Conservation (phyloP, 176 grass and related monocot genomes). For the Rhynchospora pubera region DNA sequence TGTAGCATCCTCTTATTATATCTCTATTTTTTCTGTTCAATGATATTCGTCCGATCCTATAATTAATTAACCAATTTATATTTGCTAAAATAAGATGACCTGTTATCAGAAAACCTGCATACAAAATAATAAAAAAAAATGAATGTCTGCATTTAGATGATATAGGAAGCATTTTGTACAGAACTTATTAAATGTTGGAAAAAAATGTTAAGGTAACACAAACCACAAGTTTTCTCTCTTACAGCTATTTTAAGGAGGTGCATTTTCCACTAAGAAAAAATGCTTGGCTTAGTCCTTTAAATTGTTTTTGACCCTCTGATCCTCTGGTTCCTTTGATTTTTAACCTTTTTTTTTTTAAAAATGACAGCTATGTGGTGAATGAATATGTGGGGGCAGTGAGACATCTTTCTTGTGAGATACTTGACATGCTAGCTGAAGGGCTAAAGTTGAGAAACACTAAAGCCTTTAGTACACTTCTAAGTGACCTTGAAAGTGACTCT, state of each 20-base stretch:
- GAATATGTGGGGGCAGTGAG: conserved; percentile 70
- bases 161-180: no score
- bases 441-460: conserved; percentile 56
- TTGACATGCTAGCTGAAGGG: conserved; percentile 77
- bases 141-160: neutral
- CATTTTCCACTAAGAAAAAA: no score
- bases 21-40: neutral
- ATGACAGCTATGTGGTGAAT: conserved; percentile 72
- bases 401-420: conserved; percentile 74
- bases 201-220: no score
- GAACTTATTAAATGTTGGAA: no score
- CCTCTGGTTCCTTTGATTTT: no score
- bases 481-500: conserved; percentile 66
- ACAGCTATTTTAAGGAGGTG: no score
- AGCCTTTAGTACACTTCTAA: conserved; percentile 56
- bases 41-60: no score
- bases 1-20: no score
- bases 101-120: no score
- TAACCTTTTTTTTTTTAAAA: conserved; percentile 11
- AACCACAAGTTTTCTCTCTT: no score
- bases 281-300: no score
- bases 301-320: no score
- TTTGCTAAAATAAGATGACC: neutral
- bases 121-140: neutral
- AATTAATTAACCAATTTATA: neutral